These are phyloP conservation scores for Thuja plicata DNA, from an alignment of 83 land plant genomes.

Conservation along the genomic window DNA sequence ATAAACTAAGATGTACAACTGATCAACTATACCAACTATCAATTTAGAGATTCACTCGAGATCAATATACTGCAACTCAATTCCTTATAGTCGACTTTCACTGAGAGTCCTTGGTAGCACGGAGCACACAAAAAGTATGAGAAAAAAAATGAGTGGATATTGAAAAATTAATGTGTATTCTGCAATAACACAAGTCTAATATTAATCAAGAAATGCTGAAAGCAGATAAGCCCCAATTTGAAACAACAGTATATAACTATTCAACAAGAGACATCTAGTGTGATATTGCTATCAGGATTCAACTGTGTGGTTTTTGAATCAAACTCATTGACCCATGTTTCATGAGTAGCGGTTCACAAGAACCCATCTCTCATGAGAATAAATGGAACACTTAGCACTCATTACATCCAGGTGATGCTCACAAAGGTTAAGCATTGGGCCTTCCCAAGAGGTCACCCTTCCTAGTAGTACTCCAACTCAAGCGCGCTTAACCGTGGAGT, in stretches of 20 bases:
- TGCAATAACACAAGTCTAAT: background rate
- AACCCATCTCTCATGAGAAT: too few relatives aligned
- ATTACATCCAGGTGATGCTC: too few relatives aligned
- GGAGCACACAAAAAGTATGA: background rate
- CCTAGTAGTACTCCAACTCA: too few relatives aligned
- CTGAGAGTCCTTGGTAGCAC: background rate
- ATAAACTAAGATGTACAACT: background rate
- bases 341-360: too few relatives aligned
- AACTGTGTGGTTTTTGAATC: too few relatives aligned
- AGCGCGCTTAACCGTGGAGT: too few relatives aligned
- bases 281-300: too few relatives aligned
- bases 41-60: too few relatives aligned
- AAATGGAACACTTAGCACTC: too few relatives aligned
- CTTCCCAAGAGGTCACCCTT: too few relatives aligned
- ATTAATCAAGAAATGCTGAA: background rate
- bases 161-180: background rate
- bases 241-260: background rate
- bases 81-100: background rate
- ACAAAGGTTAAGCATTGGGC: too few relatives aligned
- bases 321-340: too few relatives aligned
- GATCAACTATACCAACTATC: background rate
- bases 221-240: background rate
- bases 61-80: background rate
- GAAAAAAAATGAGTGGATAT: background rate
- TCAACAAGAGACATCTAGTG: background rate